These are phyloP conservation scores for Aschersonia sp. DNA, from an alignment of 2,329 filamentous ascomycete species.

Conservation along the genomic window DNA sequence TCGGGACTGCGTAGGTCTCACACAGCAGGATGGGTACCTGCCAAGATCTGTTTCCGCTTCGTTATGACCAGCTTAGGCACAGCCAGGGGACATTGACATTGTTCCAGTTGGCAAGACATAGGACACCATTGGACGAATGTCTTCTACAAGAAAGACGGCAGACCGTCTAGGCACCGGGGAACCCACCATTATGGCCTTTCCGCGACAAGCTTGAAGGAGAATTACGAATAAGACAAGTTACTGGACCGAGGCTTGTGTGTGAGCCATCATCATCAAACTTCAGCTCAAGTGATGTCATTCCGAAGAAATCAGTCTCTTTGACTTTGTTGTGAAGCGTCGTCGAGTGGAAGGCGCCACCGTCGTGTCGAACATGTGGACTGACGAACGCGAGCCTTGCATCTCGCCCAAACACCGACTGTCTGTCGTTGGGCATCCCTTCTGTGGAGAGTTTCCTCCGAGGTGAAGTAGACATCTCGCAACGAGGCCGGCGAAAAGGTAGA, in stretches of 20 bases:
- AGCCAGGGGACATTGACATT: background rate
- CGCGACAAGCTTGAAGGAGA: background rate
- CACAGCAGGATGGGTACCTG: slow-evolving; percentile 3
- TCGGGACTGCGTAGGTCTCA: slow-evolving; percentile 8
- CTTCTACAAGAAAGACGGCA: background rate
- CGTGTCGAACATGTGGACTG: no score
- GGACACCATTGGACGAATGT: slow-evolving; percentile 1
- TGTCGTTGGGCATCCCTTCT: no score
- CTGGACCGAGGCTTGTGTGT: background rate
- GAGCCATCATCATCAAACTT: background rate
- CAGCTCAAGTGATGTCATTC: background rate
- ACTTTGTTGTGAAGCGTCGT: no score
- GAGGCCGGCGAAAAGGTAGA: no score
- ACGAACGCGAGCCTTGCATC: no score
- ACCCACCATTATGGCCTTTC: no score
- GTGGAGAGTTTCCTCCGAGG: no score
- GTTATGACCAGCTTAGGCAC: background rate
- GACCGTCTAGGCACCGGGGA: no score
- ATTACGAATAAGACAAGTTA: background rate
- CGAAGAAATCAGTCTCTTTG: background rate
- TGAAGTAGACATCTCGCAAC: no score
- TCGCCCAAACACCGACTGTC: no score
- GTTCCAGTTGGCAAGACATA: background rate
- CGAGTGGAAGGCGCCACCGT: no score
- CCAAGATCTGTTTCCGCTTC: background rate